Evolutionary conservation across 805 yeast genomes (phyloP).

Genomic region (Sporopachydermia lactativora): DNA sequence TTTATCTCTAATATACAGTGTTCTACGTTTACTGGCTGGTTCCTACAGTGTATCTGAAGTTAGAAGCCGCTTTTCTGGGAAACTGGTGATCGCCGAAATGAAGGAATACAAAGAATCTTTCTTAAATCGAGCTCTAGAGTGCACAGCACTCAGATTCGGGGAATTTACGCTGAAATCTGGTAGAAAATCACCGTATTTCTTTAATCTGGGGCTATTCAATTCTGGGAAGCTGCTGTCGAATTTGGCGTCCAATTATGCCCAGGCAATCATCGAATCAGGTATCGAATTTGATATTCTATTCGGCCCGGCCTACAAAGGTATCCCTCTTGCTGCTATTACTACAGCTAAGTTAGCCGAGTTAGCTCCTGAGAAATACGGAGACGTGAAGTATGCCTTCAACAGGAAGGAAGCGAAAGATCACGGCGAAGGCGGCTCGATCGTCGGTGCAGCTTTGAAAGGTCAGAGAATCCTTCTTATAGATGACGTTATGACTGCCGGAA

Average conservation of each 20-base stretch:
- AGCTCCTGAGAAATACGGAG: conserved; percentile 51
- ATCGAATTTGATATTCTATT: conserved; percentile 80
- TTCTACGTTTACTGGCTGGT: no score
- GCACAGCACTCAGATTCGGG: conserved; percentile 79
- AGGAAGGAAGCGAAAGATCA: conserved; percentile 84
- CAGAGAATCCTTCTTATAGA: conserved; percentile 78
- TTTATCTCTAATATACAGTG: no score
- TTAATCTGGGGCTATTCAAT: conserved; percentile 83
- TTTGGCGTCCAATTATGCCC: conserved; percentile 80
- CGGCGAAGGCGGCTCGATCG: conserved; percentile 95
- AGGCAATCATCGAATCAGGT: conserved; percentile 68
- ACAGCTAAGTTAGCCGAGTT: conserved; percentile 86
- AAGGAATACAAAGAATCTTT: conserved; percentile 46
- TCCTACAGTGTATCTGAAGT: no score
- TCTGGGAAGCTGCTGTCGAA: conserved; percentile 68
- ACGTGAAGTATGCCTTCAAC: conserved; percentile 83
- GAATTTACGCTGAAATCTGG: conserved; percentile 84
- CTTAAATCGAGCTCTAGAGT: conserved; percentile 68
- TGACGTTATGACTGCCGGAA: conserved; percentile 97
- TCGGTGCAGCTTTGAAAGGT: conserved; percentile 63
- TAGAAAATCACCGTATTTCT: conserved; percentile 88
- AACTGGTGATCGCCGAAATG: conserved; percentile 21
- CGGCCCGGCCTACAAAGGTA: conserved; percentile 98
- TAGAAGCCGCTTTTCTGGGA: no score
- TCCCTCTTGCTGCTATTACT: conserved; percentile 87